A percentile compares a stretch with the other conserved stretches of the same genome.
Evolutionary conservation across 768 basidiomycete genomes (phyloP).

Genomic region (Hortiboletus flavorubellus): DNA sequence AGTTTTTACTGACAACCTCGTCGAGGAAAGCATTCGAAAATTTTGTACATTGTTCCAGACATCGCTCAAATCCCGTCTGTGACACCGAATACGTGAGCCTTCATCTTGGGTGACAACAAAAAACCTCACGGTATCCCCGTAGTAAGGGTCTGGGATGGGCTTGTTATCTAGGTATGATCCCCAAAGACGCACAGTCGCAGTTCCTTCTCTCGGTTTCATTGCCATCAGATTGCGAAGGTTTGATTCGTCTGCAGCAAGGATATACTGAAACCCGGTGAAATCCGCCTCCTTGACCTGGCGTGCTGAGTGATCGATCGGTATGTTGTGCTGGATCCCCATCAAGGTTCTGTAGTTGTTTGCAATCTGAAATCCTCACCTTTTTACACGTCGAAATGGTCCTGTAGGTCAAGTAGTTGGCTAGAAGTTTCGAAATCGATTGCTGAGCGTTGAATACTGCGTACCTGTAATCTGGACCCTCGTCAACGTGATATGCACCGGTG

Average conservation of each 20-base stretch:
- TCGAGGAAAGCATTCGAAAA: conserved; percentile 83
- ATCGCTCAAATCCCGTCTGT: conserved; percentile 69
- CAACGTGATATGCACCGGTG: conserved; percentile 80
- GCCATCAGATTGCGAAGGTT: conserved; percentile 64
- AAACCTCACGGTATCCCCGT: conserved; percentile 56
- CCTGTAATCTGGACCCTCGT: conserved; percentile 83
- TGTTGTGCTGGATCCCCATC: conserved; percentile 49
- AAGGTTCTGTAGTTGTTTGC: neutral
- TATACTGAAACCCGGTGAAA: conserved; percentile 75
- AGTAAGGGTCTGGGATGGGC: conserved; percentile 84
- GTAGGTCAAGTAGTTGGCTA: neutral
- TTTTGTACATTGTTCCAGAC: conserved; percentile 71
- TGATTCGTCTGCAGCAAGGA: conserved; percentile 78
- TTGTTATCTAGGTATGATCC: conserved; percentile 70
- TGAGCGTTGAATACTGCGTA: conserved; percentile 25
- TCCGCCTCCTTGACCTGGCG: conserved; percentile 65
- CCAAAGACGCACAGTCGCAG: conserved; percentile 72
- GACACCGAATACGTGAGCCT: conserved; percentile 1
- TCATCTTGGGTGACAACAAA: neutral
- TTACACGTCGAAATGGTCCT: conserved; percentile 71
- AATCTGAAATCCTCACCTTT: conserved; percentile 44
- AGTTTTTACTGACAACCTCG: conserved; percentile 41
- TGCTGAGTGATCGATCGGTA: conserved; percentile 68
- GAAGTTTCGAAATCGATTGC: neutral
- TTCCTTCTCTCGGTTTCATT: conserved; percentile 49